These are phyloP conservation scores for Euryodendron excelsum DNA, from an alignment of 148 eudicot species.

Conservation along the genomic window DNA sequence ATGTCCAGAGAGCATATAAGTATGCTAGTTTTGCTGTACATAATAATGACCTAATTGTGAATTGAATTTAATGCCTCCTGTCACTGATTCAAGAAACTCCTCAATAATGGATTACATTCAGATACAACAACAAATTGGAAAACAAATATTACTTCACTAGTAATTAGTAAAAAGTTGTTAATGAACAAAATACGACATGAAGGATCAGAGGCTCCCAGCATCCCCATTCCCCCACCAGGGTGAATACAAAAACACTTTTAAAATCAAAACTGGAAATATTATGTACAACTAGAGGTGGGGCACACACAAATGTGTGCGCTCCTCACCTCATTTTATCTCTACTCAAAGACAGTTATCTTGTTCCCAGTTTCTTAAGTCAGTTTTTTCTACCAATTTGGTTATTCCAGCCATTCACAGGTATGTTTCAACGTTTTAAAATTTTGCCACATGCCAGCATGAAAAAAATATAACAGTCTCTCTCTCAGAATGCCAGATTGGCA, in stretches of 20 bases:
- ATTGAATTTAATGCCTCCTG: not conserved
- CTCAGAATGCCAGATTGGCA: not conserved
- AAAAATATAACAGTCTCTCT: no score
- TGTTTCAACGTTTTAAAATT: not conserved
- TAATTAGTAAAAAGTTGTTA: not conserved
- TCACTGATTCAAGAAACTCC: not conserved
- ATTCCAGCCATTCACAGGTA: not conserved
- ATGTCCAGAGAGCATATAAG: not conserved
- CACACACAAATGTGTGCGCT: not conserved
- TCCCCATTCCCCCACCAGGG: not conserved
- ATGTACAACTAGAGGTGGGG: not conserved
- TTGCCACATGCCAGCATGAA: not conserved
- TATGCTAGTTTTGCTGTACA: not conserved
- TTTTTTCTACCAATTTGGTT: not conserved
- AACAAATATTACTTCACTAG: not conserved
- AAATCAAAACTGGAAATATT: not conserved
- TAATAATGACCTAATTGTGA: not conserved
- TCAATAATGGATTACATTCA: not conserved
- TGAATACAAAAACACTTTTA: not conserved
- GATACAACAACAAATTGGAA: not conserved
- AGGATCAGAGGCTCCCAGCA: not conserved
- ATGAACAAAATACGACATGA: not conserved
- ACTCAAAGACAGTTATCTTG: not conserved
- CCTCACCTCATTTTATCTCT: not conserved
- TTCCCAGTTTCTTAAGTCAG: no score